Percentiles rank a stretch among this genome's conserved stretches.
These are phyloP conservation scores for Alternaria infectoria DNA, from an alignment of 2,329 filamentous ascomycete genomes.

Conservation along the genomic window DNA sequence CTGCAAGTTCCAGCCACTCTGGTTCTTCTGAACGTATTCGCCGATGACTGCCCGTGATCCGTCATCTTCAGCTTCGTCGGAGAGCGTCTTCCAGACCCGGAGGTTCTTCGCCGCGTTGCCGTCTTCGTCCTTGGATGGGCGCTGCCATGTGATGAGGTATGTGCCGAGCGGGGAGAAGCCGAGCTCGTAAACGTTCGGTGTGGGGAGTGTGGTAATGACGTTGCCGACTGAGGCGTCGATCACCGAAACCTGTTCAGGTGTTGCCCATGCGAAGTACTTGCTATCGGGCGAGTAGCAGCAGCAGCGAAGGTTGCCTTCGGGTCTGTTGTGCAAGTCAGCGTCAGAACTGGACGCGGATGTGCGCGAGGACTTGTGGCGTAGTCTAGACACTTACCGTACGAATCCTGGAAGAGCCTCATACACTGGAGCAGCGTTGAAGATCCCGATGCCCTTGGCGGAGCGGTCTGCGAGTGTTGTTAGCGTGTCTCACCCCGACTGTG, in stretches of 20 bases:
- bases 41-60: conserved; percentile 77
- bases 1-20: conserved; percentile 96
- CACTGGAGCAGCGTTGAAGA: conserved; percentile 88
- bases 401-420: conserved; percentile 88
- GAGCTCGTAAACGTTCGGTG: conserved; percentile 89
- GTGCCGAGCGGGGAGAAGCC: conserved; percentile 92
- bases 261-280: conserved; percentile 94
- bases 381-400: conserved; percentile 52
- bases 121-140: conserved; percentile 87
- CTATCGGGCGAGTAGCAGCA: conserved; percentile 95
- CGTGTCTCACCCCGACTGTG: neutral
- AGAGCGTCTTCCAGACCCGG: conserved; percentile 90
- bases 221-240: conserved; percentile 80
- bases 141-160: conserved; percentile 96
- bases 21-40: conserved; percentile 92
- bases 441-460: conserved; percentile 93
- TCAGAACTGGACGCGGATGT: neutral
- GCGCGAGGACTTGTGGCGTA: neutral
- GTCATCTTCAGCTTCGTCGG: conserved; percentile 65
- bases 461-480: conserved; percentile 63
- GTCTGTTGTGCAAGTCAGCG: conserved; percentile 57
- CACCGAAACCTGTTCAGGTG: conserved; percentile 81
- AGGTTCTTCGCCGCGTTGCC: conserved; percentile 95
- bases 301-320: conserved; percentile 93
- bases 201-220: conserved; percentile 74